These are phyloP conservation scores for Coix lacrymajobi DNA, from an alignment of 176 grass and related monocot genomes.

Conservation along the genomic window DNA sequence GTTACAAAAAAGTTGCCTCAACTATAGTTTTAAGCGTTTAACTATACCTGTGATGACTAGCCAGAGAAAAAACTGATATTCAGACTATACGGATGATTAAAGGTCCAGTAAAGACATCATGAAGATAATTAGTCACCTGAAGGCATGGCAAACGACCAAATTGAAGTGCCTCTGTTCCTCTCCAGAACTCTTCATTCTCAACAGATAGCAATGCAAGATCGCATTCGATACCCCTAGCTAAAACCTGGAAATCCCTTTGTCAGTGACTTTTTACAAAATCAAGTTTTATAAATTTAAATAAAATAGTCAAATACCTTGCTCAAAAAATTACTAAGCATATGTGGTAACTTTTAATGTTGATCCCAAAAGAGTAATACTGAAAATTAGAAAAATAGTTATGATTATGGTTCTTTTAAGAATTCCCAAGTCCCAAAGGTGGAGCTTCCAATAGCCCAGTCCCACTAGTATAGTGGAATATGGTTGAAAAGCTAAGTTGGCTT, in stretches of 20 bases:
- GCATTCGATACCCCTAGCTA: conserved; percentile 89
- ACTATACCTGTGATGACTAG: not conserved
- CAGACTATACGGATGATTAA: not conserved
- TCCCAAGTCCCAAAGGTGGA: not conserved
- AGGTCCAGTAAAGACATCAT: not conserved
- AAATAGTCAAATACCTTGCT: not conserved
- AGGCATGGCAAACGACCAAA: conserved; percentile 88
- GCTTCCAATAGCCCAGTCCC: conserved; percentile 7
- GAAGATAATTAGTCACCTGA: conserved; percentile 55
- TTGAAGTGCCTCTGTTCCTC: conserved; percentile 74
- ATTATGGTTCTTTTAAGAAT: not conserved
- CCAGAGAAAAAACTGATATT: not conserved
- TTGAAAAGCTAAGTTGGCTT: not conserved
- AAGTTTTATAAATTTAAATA: not conserved
- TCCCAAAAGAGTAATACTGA: not conserved
- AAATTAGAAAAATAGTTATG: not conserved
- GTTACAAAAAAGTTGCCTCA: not conserved
- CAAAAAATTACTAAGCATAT: not conserved
- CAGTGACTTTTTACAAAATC: conserved; percentile 22
- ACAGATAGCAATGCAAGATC: conserved; percentile 97
- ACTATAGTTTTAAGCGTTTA: not conserved
- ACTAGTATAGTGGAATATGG: not conserved
- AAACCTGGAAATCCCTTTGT: conserved; percentile 66
- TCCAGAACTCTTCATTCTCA: conserved; percentile 95
- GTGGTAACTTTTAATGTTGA: not conserved